Base-by-base conservation (phyloP, 306 rosid species). In the Dryas drummondii region DNA sequence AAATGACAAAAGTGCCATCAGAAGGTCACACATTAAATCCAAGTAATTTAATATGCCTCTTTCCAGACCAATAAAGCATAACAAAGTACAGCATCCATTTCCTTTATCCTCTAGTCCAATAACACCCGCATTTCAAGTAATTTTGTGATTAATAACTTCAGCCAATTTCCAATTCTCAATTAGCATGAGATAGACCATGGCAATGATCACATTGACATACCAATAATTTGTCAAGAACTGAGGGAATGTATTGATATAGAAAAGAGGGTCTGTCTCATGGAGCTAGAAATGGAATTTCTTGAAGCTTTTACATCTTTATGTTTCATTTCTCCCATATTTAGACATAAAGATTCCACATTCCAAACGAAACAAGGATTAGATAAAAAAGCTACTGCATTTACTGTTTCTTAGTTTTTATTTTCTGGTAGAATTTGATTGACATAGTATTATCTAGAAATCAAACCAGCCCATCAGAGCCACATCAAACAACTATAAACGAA, bases 401-500 rank as follows among this genome's bases (percentile, higher is more conserved):
- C 46, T 61, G 19, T 61, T 61, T 61, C 66, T 37, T 27, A 4
- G 17, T 32, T 32, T 32, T 32, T 32, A 4, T 49, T 67, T 50
- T 41, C 51, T 2, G 13, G 58, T 11, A 16, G 37, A 42, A 22
- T 42, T 19, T 49, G 40, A 61, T 52, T 5, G 12, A 14, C 70
- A 49, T 6, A 15, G 53, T 22, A 76, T 17, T 63, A 41, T 49
- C 9, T 58, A 58, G 13, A 62, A 41, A 26, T 41, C 57, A 32
- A 60, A 27, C 72, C 66, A 78, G 62, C 11, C 41, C 27, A 69
- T 51, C 14, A 41, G 12, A 37, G 7, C 57, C 66, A 75, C 11
- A 57, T 59, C 64, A 68, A 71, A 42, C n/a, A 63, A 68, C 58
- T 50, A 16, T 63, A 61, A 52, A 37, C 40, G 37, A 68, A 11